Evolutionary conservation across 2,329 filamentous ascomycete species (phyloP), one percentile per base, ranked within the genome.

Genomic region (Penicillium palitans): DNA sequence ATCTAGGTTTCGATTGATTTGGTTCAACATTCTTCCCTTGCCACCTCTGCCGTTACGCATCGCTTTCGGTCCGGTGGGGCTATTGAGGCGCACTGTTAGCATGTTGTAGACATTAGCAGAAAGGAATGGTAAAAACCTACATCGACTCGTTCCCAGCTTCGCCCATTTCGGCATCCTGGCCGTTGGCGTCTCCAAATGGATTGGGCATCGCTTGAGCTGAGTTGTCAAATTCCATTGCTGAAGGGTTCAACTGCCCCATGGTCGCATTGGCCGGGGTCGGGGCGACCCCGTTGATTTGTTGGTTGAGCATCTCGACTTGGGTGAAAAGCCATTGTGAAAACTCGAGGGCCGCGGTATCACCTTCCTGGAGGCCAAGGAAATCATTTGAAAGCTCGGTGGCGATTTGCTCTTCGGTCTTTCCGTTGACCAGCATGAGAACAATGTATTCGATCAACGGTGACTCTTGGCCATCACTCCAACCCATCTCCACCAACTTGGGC

Each of bases 261-360:
- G 52, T 45, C 27, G 49, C 31, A 48, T 68, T 65, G 51, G 59
- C 63, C 25, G 66, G 53, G 10, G 56, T 48, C 61, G 76, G 74
- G 55, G 72, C 71, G 13, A 69, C 65, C 25, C 84, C 84, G 64
- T 87, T 87, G 59, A 87, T 69, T 72, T 88, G 85, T 49, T 80
- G 79, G 69, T 88, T 86, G 61, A 95, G 80, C 13, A 79, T 63
- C 46, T 89, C 85, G 60, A 96, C 88, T 73, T 96, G 90, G 55
- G 92, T 85, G 72, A 98, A 98, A n/a, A 99, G 80, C 95, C 95
- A 99, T 72, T 83, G 84, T 61, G 93, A 87, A 72, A 99, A 98
- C 55, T 93, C 88, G 61, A 85, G 85, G 8, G 91, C 91, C 64
- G 87, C 88, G 51, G 89, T 86, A 68, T 97, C 93, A 60, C 96